Conservation (phyloP, 306 rosid species). For the Geum urbanum region DNA sequence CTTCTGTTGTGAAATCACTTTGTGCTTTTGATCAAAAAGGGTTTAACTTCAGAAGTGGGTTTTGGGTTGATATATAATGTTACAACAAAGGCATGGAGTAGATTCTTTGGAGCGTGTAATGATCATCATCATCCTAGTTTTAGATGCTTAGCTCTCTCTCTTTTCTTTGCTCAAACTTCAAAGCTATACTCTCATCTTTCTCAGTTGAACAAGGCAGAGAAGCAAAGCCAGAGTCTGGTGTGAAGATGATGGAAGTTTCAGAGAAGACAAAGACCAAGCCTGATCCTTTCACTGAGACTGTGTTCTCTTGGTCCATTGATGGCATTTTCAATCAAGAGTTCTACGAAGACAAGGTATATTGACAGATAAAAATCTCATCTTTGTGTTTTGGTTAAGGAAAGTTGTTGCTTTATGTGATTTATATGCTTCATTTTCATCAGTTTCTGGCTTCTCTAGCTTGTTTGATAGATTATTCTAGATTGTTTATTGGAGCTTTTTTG, state of each 20-base stretch:
- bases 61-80: no score
- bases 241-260: constrained; percentile 35
- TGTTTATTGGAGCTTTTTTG: background rate
- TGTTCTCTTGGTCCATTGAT: constrained; percentile 60
- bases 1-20: no score
- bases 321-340: constrained; percentile 44
- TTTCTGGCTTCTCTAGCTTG: background rate
- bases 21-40: no score
- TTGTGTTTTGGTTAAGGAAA: background rate
- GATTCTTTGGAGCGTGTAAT: no score
- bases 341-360: constrained; percentile 36
- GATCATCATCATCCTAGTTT: no score
- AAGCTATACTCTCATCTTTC: no score
- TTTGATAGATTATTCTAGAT: background rate
- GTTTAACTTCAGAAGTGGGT: no score
- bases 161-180: no score
- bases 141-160: no score
- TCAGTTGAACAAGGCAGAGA: no score
- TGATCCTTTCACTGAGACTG: constrained; percentile 23
- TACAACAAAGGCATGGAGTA: no score
- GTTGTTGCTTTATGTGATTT: constrained; percentile 1
- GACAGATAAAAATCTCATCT: background rate
- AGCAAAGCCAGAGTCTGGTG: background rate
- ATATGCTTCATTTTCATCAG: background rate
- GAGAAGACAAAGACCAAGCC: constrained; percentile 2